phyloP scores from a whole-genome alignment of 441 rosid species.

The Erysimum cheiri region DNA sequence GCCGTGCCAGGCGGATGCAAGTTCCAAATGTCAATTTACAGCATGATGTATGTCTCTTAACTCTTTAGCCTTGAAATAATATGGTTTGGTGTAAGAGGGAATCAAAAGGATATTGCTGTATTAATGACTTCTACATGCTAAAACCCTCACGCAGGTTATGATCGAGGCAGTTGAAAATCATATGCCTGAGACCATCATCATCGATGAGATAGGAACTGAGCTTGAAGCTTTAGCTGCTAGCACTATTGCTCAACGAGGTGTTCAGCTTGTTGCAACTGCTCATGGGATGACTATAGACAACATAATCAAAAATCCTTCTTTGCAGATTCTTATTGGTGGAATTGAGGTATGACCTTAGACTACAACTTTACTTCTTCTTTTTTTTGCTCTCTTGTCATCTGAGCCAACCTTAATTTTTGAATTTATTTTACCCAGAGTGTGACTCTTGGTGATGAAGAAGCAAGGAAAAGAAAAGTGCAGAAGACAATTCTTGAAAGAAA shows the following conservation, averaged over 20 bases:
- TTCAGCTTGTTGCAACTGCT: conserved; percentile 94
- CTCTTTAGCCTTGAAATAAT: not conserved
- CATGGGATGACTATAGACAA: conserved; percentile 94
- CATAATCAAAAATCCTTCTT: conserved; percentile 88
- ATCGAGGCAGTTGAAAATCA: conserved; percentile 99
- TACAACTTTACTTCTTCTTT: conserved; percentile 13
- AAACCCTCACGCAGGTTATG: conserved; percentile 68
- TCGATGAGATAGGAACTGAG: conserved; percentile 96
- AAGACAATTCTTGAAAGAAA: conserved; percentile 95
- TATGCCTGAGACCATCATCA: conserved; percentile 90
- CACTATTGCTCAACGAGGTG: conserved; percentile 97
- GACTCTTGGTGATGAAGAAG: conserved; percentile 94
- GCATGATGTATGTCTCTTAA: conserved; percentile 68
- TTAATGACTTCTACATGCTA: conserved; percentile 13
- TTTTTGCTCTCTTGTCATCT: not conserved
- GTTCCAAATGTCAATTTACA: conserved; percentile 94
- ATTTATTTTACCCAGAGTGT: conserved; percentile 66
- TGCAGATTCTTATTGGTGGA: conserved; percentile 91
- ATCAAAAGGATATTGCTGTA: conserved; percentile 4
- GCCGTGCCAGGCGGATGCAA: conserved; percentile 98
- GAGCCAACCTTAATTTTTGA: conserved; percentile 1
- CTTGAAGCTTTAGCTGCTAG: conserved; percentile 97
- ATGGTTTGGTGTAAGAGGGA: conserved; percentile 9
- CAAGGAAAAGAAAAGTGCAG: conserved; percentile 91
- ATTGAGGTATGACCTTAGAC: conserved; percentile 63